These are phyloP conservation scores for Spinacia oleracea DNA, from an alignment of 179 eudicot species.

Conservation along the genomic window DNA sequence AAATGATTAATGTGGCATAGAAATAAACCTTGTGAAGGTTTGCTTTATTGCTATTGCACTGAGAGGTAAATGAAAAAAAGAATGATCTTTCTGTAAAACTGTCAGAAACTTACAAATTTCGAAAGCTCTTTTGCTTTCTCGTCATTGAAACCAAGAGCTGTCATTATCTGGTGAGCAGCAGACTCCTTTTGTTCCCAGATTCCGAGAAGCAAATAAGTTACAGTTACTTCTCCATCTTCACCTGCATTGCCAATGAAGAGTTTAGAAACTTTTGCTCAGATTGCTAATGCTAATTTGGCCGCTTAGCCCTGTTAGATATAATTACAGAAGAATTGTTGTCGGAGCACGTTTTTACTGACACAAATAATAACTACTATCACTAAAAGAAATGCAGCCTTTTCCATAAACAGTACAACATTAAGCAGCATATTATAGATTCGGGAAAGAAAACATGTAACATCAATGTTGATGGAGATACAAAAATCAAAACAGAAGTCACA, in stretches of 20 bases:
- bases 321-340: background rate
- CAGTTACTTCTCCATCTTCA: conserved; percentile 44
- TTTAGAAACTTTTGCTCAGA: background rate
- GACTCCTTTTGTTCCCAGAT: conserved; percentile 42
- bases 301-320: background rate
- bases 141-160: conserved; percentile 39
- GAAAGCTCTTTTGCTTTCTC: conserved; percentile 41
- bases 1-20: no score
- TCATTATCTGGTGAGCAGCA: conserved; percentile 40
- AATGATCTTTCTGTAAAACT: background rate
- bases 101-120: conserved; percentile 36
- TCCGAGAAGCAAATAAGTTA: conserved; percentile 44
- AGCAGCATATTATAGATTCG: background rate
- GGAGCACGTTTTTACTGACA: background rate
- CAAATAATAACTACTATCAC: conserved; percentile 1
- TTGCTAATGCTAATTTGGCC: conserved; percentile 1
- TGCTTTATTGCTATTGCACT: no score
- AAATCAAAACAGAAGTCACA: no score
- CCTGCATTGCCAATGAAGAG: conserved; percentile 27
- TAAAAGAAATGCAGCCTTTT: background rate
- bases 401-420: conserved; percentile 3
- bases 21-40: no score
- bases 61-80: background rate
- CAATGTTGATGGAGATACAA: no score
- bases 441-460: no score